phyloP scores from a whole-genome alignment of 306 rosid genomes.

The Ochetophila trinervis region DNA sequence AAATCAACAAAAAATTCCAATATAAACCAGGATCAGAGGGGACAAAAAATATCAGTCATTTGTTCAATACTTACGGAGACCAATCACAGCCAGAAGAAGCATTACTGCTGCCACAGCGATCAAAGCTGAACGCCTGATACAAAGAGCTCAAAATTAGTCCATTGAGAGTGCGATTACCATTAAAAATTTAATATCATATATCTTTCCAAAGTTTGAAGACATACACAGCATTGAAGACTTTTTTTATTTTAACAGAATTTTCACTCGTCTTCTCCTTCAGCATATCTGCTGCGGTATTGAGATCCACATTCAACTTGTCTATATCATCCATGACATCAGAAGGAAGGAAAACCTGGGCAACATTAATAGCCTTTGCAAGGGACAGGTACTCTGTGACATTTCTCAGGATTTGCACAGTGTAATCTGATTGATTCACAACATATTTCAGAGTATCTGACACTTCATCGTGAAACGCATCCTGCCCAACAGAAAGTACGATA shows the following conservation, averaged over 20 bases:
- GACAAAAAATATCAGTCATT: conserved; percentile 9
- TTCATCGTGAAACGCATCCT: conserved; percentile 69
- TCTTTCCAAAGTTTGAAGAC: conserved; percentile 30
- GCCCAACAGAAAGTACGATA: conserved; percentile 82
- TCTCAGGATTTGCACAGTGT: conserved; percentile 69
- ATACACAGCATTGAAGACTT: conserved; percentile 72
- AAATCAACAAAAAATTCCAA: conserved; percentile 6
- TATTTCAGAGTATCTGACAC: conserved; percentile 69
- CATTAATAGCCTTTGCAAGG: conserved; percentile 84
- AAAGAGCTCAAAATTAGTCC: conserved; percentile 33
- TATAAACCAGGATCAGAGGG: background rate
- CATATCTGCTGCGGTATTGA: conserved; percentile 74
- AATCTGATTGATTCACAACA: conserved; percentile 94
- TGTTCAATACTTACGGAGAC: conserved; percentile 57
- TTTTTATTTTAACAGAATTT: conserved; percentile 60
- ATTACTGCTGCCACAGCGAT: conserved; percentile 75
- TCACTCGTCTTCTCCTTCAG: conserved; percentile 57
- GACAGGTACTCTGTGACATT: conserved; percentile 87
- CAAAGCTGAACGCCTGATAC: conserved; percentile 64
- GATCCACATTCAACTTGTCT: conserved; percentile 66
- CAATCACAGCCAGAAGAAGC: conserved; percentile 77
- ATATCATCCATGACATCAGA: conserved; percentile 71
- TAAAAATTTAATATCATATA: conserved; percentile 15
- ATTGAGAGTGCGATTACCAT: background rate
- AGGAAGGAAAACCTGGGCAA: conserved; percentile 77